Evolutionary conservation across 805 yeast species (phyloP), one percentile per base, ranked within the genome.

Genomic region (Saturnispora mendoncae): DNA sequence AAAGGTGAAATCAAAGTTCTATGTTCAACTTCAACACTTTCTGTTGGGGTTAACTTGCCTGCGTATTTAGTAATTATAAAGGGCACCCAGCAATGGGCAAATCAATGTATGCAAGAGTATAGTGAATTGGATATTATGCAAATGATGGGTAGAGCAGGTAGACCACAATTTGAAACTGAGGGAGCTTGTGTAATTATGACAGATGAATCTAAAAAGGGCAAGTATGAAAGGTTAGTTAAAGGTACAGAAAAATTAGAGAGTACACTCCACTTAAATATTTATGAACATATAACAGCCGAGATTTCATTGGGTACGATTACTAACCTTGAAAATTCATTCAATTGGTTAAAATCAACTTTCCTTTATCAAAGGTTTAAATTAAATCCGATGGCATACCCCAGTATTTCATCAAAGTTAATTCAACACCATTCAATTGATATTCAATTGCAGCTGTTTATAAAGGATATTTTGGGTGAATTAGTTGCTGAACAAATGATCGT

Each of bases 21-120:
- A 46, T 68, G 81, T 20, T 87, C 90, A 1, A 82, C 90, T 0
- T 78, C 85, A 15, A 82, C 90, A 1, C 67, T 82, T 48, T 88
- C 92, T 0, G 82, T 88, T 86, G 90, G 90, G 59, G 90, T 82
- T 33, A 82, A 82, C 51, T 65, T 82, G 47, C 90, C 90, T 1
- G 90, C 90, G 0, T 81, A 81, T 60, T 62, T 81, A 47, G 92
- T 82, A 6, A 72, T 82, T 32, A 78, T 82, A 50, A 82, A 82
- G 57, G 90, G 90, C 9, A 82, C 90, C 0, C 78, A 74, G 51
- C 71, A 69, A 47, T 74, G 73, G 52, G 79, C 72, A 52, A 64
- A 77, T 37, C 65, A 75, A 56, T 2, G 34, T 3, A 71, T 74
- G 36, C 82, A 79, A 52, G 84, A 71, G 1, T 82, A 82, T 55